phyloP scores from a whole-genome alignment of 306 rosid species.

The Crotalaria pallida region DNA sequence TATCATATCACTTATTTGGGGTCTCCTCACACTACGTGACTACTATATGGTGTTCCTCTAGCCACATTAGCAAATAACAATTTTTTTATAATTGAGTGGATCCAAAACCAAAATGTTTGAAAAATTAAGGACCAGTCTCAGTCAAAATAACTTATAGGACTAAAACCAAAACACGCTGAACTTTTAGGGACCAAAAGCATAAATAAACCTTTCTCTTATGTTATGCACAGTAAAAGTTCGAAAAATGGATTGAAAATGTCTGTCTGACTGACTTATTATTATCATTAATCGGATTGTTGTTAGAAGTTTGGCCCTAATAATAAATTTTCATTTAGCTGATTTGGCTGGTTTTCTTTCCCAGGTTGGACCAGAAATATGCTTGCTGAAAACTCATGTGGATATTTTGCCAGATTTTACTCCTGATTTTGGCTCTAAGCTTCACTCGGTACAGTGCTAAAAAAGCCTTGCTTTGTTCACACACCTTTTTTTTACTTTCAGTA shows the following conservation, averaged over 20 bases:
- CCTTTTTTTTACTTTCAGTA: neutral
- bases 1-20: too few species aligned
- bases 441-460: constrained; percentile 39
- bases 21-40: too few species aligned
- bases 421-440: constrained; percentile 79
- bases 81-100: too few species aligned
- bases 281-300: neutral
- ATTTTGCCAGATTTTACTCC: constrained; percentile 83
- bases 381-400: constrained; percentile 90
- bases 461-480: neutral
- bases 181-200: too few species aligned
- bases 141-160: too few species aligned
- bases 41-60: too few species aligned
- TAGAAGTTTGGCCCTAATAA: neutral
- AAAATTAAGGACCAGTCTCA: too few species aligned
- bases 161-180: too few species aligned
- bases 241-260: neutral
- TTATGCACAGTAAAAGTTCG: neutral
- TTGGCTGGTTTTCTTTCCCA: constrained; percentile 24
- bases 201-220: too few species aligned
- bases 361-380: constrained; percentile 91
- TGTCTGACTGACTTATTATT: neutral
- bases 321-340: neutral
- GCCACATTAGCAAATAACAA: too few species aligned
- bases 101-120: too few species aligned